Conservation (phyloP, 345 rosid genomes). For the Populus pruinosa region DNA sequence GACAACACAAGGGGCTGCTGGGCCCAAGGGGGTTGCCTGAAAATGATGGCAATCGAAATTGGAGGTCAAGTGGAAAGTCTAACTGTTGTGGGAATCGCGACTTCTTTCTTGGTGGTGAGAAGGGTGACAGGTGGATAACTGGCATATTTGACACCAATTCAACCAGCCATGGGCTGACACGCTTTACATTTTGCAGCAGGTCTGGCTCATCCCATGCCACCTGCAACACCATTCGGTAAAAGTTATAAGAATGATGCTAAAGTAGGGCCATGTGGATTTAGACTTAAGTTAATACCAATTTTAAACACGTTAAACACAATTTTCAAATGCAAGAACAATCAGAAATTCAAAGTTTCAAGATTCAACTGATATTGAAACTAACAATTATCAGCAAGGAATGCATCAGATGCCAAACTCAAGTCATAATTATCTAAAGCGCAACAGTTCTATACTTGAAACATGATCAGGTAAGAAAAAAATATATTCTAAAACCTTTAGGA, state of each 20-base stretch:
- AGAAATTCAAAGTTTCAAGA: background rate
- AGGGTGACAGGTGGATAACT: constrained; percentile 60
- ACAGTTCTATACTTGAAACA: background rate
- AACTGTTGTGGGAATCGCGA: constrained; percentile 56
- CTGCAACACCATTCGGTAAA: constrained; percentile 28
- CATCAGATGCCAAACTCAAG: background rate
- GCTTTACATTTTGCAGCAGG: constrained; percentile 84
- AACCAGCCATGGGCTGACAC: constrained; percentile 92
- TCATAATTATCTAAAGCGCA: background rate
- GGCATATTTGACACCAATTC: constrained; percentile 83
- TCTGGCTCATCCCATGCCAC: constrained; percentile 99
- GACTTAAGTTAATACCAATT: background rate
- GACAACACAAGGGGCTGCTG: constrained; percentile 61
- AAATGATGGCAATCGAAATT: constrained; percentile 58
- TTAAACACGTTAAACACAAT: background rate
- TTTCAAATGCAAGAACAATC: background rate
- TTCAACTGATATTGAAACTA: background rate
- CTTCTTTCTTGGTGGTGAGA: constrained; percentile 91
- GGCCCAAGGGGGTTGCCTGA: constrained; percentile 59
- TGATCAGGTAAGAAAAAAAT: background rate
- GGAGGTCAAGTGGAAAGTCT: constrained; percentile 51
- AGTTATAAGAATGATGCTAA: background rate
- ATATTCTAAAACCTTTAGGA: background rate
- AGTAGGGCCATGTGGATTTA: background rate
- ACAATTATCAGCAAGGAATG: background rate